Base-by-base conservation (phyloP, 768 basidiomycete genomes). In the Pleurotus tuber-regium region DNA sequence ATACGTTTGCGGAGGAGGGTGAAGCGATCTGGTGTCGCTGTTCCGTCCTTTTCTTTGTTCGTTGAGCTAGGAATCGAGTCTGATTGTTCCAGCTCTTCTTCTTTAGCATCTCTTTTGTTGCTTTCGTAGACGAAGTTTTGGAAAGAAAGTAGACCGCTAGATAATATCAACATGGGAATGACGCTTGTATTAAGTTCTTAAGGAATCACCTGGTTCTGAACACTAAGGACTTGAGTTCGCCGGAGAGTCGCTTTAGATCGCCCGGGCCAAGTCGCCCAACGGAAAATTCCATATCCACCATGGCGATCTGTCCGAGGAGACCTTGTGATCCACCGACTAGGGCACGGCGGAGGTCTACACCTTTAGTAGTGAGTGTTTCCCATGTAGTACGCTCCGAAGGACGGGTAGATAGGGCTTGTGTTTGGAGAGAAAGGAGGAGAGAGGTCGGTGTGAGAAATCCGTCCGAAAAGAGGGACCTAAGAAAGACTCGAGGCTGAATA, bases 271-370 rank as follows among this genome's bases (percentile, higher is more conserved):
- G 64, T 2, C 71, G 62, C 2, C 75, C 75, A n/a, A 72, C 53
- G 14, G 73, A 75, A 4, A 70, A 52, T 52, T 77, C 75, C 10
- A 77, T 57, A 43, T 74, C 73, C 2, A 70, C 67, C 35, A 73
- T 56, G 25, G 63, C 66, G 40, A 74, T 63, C 53, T 74, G 73
- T 1, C 63, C 65, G 1, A 62, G 52, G 4, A 76, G 65, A 2
- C 50, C 63, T 18, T 71, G 66, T 0, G 65, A 62, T 1, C 68
- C 68, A 25, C 56, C 59, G 7, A 70, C 59, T 10, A 77, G 59
- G 1, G 43, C 55, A 5, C 59, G 57, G 7, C 72, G 63, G 25
- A 64, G 44, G 10, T 56, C 57, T 16, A 58, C 54, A 5, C 66
- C 69, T 39, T 60, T 53, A 9, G 57, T 57, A 3, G 61, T 61